phyloP scores from a whole-genome alignment of 345 rosid genomes.

The Pistacia vera region DNA sequence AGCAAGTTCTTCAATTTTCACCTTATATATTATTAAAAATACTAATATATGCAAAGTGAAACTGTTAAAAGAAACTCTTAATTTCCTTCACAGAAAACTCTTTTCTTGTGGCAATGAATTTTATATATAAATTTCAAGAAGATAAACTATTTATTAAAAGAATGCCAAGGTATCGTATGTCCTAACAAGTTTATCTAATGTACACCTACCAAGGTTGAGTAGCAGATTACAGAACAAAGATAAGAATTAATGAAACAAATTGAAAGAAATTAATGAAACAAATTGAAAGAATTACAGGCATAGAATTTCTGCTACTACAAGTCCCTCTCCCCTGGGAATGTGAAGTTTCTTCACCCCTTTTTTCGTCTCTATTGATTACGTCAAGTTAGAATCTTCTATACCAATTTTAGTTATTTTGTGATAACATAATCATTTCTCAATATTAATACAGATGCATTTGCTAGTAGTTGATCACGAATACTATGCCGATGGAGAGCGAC shows the following conservation, averaged over 20 bases:
- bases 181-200: constrained; percentile 22
- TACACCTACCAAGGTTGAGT: constrained; percentile 15
- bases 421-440: not conserved
- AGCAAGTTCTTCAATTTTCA: too few species aligned
- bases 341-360: not conserved
- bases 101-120: too few species aligned
- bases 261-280: not conserved
- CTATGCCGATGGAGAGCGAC: not conserved
- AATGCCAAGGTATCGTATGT: not conserved
- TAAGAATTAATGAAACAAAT: not conserved
- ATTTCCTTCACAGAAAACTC: too few species aligned
- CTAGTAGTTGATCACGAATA: too few species aligned
- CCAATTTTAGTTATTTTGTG: not conserved
- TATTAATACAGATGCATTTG: too few species aligned
- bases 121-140: not conserved
- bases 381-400: not conserved
- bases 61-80: too few species aligned
- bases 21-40: too few species aligned
- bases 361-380: not conserved
- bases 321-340: not conserved
- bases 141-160: not conserved
- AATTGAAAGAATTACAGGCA: constrained; percentile 5
- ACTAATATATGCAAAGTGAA: too few species aligned
- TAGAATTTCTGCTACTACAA: not conserved
- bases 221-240: constrained; percentile 1